phyloP scores from a whole-genome alignment of 805 yeast species.

The Ogataea paraovalis region DNA sequence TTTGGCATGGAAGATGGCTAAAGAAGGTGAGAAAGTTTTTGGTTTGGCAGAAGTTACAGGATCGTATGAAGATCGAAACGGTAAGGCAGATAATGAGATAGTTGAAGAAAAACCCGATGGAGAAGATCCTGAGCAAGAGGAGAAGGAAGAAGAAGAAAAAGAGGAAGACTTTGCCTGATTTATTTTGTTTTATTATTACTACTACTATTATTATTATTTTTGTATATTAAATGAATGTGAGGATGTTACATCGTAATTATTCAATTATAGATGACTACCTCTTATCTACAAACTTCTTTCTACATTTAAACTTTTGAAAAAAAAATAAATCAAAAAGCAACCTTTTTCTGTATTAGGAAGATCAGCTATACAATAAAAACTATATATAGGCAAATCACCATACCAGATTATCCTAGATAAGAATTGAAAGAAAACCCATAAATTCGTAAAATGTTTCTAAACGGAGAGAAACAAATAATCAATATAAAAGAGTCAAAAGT shows the following conservation, averaged over 20 bases:
- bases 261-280: not conserved
- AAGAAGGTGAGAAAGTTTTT: not conserved
- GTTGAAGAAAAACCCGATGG: not conserved
- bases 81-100: not conserved
- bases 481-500: no score
- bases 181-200: not conserved
- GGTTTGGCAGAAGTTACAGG: not conserved
- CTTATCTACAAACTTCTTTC: not conserved
- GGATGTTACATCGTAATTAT: no score
- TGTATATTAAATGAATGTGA: not conserved
- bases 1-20: constrained; percentile 51
- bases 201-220: not conserved
- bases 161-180: not conserved
- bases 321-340: no score
- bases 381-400: not conserved
- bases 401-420: no score
- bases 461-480: no score
- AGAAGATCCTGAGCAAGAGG: not conserved
- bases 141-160: not conserved
- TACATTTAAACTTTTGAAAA: not conserved
- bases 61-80: not conserved
- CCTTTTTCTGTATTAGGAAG: no score
- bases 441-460: no score
- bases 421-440: no score
- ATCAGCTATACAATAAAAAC: not conserved